A percentile compares a stretch with the other conserved stretches of the same genome.
Evolutionary conservation across 192 early-diverging fungal genomes (phyloP).

Genomic region (Helicostylum pulchrum): DNA sequence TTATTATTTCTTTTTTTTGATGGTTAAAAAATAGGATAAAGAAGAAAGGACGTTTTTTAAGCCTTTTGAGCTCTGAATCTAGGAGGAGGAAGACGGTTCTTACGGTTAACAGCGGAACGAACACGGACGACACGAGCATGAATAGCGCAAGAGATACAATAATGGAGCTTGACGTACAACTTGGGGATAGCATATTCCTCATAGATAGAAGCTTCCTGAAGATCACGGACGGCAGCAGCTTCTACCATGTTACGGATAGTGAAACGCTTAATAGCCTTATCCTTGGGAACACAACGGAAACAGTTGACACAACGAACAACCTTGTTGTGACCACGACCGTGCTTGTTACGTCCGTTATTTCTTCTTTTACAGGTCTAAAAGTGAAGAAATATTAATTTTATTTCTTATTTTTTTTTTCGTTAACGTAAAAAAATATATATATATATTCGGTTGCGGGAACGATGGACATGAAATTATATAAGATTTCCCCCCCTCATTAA

Average conservation of each 20-base stretch:
- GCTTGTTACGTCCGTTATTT: constrained; percentile 98
- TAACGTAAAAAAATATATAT: too few species aligned
- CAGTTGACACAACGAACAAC: constrained; percentile 98
- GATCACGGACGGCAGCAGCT: constrained; percentile 92
- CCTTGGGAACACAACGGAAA: constrained; percentile 93
- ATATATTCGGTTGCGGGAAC: too few species aligned
- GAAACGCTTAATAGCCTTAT: constrained; percentile 99
- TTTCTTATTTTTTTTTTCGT: too few species aligned
- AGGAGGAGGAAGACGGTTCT: constrained; percentile 90
- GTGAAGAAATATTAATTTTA: background rate
- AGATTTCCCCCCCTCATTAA: too few species aligned
- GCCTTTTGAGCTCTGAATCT: constrained; percentile 83
- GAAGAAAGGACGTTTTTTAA: constrained; percentile 1
- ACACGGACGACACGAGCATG: constrained; percentile 94
- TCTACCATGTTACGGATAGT: constrained; percentile 98
- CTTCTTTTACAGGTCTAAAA: constrained; percentile 95
- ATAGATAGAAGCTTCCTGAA: constrained; percentile 63
- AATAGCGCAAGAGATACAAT: constrained; percentile 90
- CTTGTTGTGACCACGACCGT: constrained; percentile 96
- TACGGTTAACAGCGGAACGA: constrained; percentile 81
- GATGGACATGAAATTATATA: too few species aligned
- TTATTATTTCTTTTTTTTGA: too few species aligned
- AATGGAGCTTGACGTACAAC: constrained; percentile 86
- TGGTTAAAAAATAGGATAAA: background rate
- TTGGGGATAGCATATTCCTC: constrained; percentile 78